Percentiles rank a stretch among this genome's conserved stretches.
Conservation (phyloP, 768 basidiomycete species). For the Collybiopsis luxurians region DNA sequence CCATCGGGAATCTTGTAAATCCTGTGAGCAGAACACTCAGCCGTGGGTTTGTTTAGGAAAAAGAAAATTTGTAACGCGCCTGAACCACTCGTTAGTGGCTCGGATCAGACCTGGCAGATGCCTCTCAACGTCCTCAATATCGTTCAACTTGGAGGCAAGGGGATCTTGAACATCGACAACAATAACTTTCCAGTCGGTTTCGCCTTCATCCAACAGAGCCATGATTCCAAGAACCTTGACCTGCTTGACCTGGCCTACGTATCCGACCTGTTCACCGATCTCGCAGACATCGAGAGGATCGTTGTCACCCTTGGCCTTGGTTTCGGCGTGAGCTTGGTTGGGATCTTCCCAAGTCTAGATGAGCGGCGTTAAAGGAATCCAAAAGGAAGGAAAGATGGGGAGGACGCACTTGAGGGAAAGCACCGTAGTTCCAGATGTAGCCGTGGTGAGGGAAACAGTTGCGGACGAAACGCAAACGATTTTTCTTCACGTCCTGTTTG, state of each 20-base stretch:
- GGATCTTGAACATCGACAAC: constrained; percentile 97
- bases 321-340: constrained; percentile 80
- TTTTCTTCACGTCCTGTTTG: constrained; percentile 99
- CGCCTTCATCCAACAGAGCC: constrained; percentile 98
- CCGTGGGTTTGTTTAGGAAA: not conserved
- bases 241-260: constrained; percentile 97
- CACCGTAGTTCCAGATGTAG: constrained; percentile 99
- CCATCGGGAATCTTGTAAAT: constrained; percentile 97
- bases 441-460: constrained; percentile 99
- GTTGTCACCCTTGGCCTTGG: constrained; percentile 98
- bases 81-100: constrained; percentile 99
- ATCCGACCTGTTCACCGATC: constrained; percentile 98
- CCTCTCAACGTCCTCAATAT: constrained; percentile 98
- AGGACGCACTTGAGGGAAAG: constrained; percentile 86
- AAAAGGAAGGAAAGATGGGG: not conserved
- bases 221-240: constrained; percentile 99
- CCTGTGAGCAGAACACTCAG: constrained; percentile 34
- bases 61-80: constrained; percentile 39
- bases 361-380: not conserved
- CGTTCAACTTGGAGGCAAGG: constrained; percentile 93
- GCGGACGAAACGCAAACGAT: constrained; percentile 93
- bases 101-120: constrained; percentile 96
- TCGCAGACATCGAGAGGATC: constrained; percentile 99
- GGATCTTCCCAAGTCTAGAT: constrained; percentile 98
- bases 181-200: constrained; percentile 99